Base-by-base conservation (phyloP, 495 filamentous ascomycete genomes). In the Neurospora africana region DNA sequence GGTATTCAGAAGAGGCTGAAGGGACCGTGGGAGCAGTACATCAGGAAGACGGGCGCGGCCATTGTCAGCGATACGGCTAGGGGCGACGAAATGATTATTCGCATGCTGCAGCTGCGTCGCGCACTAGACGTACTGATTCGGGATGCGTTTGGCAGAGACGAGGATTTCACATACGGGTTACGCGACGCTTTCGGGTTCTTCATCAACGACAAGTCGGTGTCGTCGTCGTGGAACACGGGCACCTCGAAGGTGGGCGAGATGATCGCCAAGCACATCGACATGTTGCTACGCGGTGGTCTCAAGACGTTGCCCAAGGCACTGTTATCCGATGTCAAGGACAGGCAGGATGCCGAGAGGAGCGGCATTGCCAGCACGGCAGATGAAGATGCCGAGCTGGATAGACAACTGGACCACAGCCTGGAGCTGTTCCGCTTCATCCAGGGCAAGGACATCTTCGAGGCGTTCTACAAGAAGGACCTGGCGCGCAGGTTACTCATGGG, bases 391-490 rank as follows among this genome's bases (percentile, higher is more conserved):
- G 94, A 97, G 77, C 86, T 99, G 61, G 91, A 94, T 74, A 87
- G 90, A 68, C 95, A 97, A 78, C 85, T 99, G 37, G 95, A 98
- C 73, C 89, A 94, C 78, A 93, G 91, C 13, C 84, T 99, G 4
- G 94, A 98, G 75, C 85, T 99, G 8, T 99, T 99, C 85, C 88
- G 95, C 5, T 98, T 98, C 79, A 93, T 99, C 72, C 91, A 98
- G 77, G 95, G 96, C 30, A 99, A 98, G 79, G 94, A 94, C 47
- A 93, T 97, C 0, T 99, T 99, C 76, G 95, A 98, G 76, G 95
- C 94, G 5, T 98, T 99, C 77, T 99, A 99, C 85, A 98, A 98
- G 85, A 95, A 93, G 72, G 95, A 97, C 77, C 89, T 99, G 68
- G 94, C 96, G 2, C 87, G 93, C 9, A 88, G 95, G 36, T 83